phyloP scores from a whole-genome alignment of 768 basidiomycete genomes.

The Leccinum olivaceopallidum region DNA sequence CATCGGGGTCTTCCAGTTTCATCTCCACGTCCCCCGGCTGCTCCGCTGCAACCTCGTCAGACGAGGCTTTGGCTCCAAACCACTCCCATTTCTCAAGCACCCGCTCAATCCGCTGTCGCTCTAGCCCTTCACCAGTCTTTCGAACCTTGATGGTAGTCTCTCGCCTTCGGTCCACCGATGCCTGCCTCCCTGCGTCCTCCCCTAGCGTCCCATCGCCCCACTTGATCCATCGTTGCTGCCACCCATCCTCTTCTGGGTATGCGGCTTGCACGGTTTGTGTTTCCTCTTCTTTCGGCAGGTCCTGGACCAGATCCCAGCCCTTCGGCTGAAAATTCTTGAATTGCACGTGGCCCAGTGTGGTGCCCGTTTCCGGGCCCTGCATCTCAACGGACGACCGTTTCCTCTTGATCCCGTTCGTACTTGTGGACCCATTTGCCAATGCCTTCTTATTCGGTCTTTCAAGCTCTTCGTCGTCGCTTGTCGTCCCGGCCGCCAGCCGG shows the following conservation, averaged over 20 bases:
- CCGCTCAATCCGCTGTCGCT: constrained; percentile 72
- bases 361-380: constrained; percentile 7
- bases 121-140: constrained; percentile 54
- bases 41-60: constrained; percentile 3
- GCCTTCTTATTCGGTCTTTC: constrained; percentile 27
- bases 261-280: constrained; percentile 38
- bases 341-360: constrained; percentile 24
- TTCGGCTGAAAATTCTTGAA: constrained; percentile 74
- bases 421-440: constrained; percentile 28
- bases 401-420: constrained; percentile 37
- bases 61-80: constrained; percentile 25
- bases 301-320: constrained; percentile 57
- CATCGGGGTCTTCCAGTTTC: constrained; percentile 24
- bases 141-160: constrained; percentile 61
- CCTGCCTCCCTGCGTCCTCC: constrained; percentile 33
- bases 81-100: constrained; percentile 69
- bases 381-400: constrained; percentile 34
- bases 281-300: constrained; percentile 44
- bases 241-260: constrained; percentile 42
- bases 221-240: constrained; percentile 48
- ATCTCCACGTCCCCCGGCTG: constrained; percentile 30
- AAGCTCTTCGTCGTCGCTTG: constrained; percentile 67
- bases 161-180: constrained; percentile 43
- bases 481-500: constrained; percentile 55
- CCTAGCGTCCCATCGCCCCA: constrained; percentile 27